phyloP scores from a whole-genome alignment of 345 rosid species.

The Reutealis trisperma region DNA sequence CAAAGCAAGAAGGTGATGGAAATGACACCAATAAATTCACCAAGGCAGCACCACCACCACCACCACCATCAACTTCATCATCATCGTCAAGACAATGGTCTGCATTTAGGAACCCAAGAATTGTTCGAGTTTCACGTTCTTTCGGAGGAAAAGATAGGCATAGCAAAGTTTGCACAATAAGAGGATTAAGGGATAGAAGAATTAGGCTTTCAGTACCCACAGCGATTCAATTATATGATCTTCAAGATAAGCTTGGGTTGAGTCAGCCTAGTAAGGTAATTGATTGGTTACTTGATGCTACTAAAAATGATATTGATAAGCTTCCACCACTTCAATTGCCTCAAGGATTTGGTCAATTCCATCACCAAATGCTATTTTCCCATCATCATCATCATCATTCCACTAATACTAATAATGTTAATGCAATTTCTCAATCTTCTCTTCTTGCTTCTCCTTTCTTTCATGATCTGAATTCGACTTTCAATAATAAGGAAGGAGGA shows the following conservation, averaged over 20 bases:
- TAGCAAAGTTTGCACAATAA: constrained; percentile 88
- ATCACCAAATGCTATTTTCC: constrained; percentile 47
- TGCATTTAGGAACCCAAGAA: constrained; percentile 86
- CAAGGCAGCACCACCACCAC: constrained; percentile 29
- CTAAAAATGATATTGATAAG: constrained; percentile 74
- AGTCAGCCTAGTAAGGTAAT: constrained; percentile 92
- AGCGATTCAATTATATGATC: constrained; percentile 86
- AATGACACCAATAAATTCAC: background rate
- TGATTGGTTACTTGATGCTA: constrained; percentile 85
- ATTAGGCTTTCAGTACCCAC: constrained; percentile 94
- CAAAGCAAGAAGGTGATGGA: constrained; percentile 59
- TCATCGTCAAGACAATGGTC: constrained; percentile 74
- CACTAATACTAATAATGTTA: constrained; percentile 1
- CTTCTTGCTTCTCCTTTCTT: constrained; percentile 33
- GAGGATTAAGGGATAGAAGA: constrained; percentile 85
- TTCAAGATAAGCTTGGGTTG: constrained; percentile 84
- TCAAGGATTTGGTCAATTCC: constrained; percentile 68
- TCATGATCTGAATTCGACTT: constrained; percentile 26
- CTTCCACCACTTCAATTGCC: constrained; percentile 89
- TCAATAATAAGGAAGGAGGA: no score
- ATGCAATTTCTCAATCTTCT: no score
- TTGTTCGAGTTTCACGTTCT: constrained; percentile 78
- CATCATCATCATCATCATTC: constrained; percentile 14
- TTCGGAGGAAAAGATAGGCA: constrained; percentile 98
- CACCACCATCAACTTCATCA: constrained; percentile 5